A percentile compares a stretch with the other conserved stretches of the same genome.
Evolutionary conservation across 2,329 filamentous ascomycete genomes (phyloP).

Genomic region (Paracoccidioides brasiliensis): DNA sequence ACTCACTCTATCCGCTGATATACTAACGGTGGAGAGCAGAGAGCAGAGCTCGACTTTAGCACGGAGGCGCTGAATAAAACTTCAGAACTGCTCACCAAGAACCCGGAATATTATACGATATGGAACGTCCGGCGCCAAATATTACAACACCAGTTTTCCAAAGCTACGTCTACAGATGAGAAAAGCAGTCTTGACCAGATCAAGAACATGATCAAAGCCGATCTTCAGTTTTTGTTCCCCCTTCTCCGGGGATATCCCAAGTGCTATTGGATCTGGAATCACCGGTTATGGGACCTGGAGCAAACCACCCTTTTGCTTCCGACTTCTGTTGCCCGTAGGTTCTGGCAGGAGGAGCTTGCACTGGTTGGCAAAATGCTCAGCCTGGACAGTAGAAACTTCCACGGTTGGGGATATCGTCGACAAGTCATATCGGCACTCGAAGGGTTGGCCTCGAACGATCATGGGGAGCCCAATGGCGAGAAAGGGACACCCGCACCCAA

Average conservation of each 20-base stretch:
- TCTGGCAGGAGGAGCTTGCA: conserved; percentile 77
- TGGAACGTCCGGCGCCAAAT: conserved; percentile 52
- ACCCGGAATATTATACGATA: conserved; percentile 38
- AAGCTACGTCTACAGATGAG: background rate
- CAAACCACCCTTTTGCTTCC: conserved; percentile 55
- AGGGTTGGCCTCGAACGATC: conserved; percentile 25
- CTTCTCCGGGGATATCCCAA: conserved; percentile 79
- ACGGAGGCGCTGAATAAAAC: conserved; percentile 32
- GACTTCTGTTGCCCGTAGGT: conserved; percentile 39
- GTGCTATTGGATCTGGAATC: conserved; percentile 99
- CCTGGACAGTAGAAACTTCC: conserved; percentile 82
- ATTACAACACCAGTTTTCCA: conserved; percentile 47
- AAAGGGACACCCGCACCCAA: conserved; percentile 32
- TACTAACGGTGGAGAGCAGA: conserved; percentile 17
- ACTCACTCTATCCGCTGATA: background rate
- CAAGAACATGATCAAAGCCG: conserved; percentile 50
- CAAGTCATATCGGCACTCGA: conserved; percentile 67
- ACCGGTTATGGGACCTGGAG: conserved; percentile 71
- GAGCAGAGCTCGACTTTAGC: conserved; percentile 28
- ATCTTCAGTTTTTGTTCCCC: conserved; percentile 71
- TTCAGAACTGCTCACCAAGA: conserved; percentile 32
- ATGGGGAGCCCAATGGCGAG: conserved; percentile 6
- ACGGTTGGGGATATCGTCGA: conserved; percentile 87
- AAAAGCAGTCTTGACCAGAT: conserved; percentile 29
- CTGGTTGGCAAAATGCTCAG: conserved; percentile 79